Evolutionary conservation across 257 asterid genomes (phyloP).

Genomic region (Eucommia ulmoides): DNA sequence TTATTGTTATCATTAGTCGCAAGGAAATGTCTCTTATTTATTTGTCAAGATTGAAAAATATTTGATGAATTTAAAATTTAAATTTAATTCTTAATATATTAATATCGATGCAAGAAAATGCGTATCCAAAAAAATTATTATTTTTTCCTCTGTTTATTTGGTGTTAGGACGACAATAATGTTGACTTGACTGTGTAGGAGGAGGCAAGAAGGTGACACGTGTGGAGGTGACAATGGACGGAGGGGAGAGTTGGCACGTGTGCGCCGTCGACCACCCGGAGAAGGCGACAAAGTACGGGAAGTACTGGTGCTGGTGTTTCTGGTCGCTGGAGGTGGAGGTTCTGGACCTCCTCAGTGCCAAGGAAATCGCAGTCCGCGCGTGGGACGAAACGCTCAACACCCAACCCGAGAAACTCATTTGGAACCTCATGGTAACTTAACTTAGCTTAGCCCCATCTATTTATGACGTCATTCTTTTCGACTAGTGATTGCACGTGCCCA

Average conservation of each 20-base stretch:
- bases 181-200: constrained; percentile 43
- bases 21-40: no score
- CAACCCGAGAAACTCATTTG: constrained; percentile 91
- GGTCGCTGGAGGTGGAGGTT: constrained; percentile 84
- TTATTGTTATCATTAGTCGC: no score
- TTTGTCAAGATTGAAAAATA: no score
- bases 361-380: constrained; percentile 86
- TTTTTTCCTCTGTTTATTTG: no score
- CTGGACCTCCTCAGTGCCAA: constrained; percentile 65
- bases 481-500: no score
- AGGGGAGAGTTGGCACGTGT: constrained; percentile 69
- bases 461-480: no score
- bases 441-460: not conserved
- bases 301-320: constrained; percentile 98
- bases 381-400: constrained; percentile 85
- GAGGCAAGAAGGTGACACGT: constrained; percentile 86
- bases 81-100: no score
- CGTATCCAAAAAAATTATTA: no score
- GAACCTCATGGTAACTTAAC: constrained; percentile 66
- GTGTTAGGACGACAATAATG: no score
- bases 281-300: constrained; percentile 69
- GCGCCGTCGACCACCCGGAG: constrained; percentile 55
- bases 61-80: no score
- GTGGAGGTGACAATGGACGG: constrained; percentile 91
- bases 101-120: no score